Evolutionary conservation across 495 filamentous ascomycete species (phyloP), one percentile per base, ranked within the genome.

Genomic region (Xeromyces bisporus): DNA sequence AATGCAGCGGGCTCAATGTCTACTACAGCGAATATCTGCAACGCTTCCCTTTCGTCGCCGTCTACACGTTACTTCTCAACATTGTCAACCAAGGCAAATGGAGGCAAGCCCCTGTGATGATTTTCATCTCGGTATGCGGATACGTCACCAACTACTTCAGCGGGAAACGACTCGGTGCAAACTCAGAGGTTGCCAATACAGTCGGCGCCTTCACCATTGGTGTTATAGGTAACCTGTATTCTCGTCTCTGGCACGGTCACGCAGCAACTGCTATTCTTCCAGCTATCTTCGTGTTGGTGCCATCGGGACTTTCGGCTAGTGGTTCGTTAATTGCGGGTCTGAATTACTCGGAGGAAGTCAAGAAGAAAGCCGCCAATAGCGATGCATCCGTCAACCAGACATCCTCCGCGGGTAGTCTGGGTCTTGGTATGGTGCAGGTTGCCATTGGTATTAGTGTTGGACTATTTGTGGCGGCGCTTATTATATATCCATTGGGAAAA

Each of bases 281-380:
- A 0, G 85, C 77, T n/a, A 92, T 94, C 40, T 91, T 92, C 46
- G 83, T 92, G 2, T 76, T 86, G 31, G 86, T 94, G 2, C 86
- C 86, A 2, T 81, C 74, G 3, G 85, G 84, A 5, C 58, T 94
- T 13, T 80, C 86, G 2, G 79, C 80, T 2, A 67, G 65, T 15
- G 86, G 85, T 2, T 80, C 73, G 7, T 61, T 93, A 33, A 60
- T 94, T n/a, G 70, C 67, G 15, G 86, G 86, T 5, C 48, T 94
- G 16, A 64, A 64, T 32, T 71, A 63, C 12, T 80, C 79, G 6
- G 67, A 87, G 41, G 63, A 77, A 42, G 66, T 89, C 28, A 67
- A 62, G 7, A 64, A 61, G 31, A 62, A 56, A 6, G 51, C 50
- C 7, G 2, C 26, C 2, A 36, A 13, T 14, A 30, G 10, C 10